These are phyloP conservation scores for Hemileccinum rubropunctum DNA, from an alignment of 768 basidiomycete species.

Conservation along the genomic window DNA sequence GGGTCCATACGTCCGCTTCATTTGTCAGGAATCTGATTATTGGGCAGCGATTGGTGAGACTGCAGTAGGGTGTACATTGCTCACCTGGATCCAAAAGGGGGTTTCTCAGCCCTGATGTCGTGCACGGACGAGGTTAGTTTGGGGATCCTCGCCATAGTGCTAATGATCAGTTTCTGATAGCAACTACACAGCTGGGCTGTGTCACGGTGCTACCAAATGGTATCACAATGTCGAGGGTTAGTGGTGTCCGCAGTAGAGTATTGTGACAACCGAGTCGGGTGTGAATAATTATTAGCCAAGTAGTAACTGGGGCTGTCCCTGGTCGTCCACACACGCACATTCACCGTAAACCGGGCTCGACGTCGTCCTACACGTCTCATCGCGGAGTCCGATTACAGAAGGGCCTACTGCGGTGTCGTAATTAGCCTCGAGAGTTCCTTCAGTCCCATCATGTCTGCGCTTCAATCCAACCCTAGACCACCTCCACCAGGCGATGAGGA, in stretches of 20 bases:
- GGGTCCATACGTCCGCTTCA: constrained; percentile 73
- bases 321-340: no score
- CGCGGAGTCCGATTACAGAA: neutral
- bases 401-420: no score
- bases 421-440: neutral
- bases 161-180: no score
- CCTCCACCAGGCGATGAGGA: constrained; percentile 62
- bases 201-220: no score
- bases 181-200: no score
- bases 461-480: constrained; percentile 33
- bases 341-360: no score
- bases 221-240: no score
- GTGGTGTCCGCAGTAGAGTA: no score
- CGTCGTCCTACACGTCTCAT: constrained; percentile 3
- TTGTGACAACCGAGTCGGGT: neutral
- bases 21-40: constrained; percentile 61
- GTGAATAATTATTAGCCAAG: neutral
- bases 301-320: no score
- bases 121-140: constrained; percentile 63
- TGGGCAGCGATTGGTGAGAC: neutral
- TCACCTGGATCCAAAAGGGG: constrained; percentile 72
- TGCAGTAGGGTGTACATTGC: constrained; percentile 1
- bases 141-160: constrained; percentile 19
- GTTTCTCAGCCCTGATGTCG: constrained; percentile 50
- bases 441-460: constrained; percentile 34